Conservation (phyloP, 2,329 filamentous ascomycete species). For the Talaromyces sp. region DNA sequence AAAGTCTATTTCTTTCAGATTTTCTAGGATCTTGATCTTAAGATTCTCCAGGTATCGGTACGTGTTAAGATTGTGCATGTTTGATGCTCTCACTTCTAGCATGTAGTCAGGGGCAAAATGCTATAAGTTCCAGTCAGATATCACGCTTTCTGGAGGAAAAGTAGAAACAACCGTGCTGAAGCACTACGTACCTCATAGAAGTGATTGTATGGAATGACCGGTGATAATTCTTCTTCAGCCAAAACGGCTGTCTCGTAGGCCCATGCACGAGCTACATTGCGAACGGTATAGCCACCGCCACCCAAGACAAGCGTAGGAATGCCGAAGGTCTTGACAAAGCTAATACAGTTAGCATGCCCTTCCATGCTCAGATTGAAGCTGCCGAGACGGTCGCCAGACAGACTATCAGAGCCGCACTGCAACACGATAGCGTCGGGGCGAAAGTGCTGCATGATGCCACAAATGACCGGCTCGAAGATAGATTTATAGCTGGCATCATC, state of each 20-base stretch:
- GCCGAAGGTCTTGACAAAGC: slow-evolving; percentile 63
- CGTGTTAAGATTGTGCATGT: slow-evolving; percentile 68
- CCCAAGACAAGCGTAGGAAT: slow-evolving; percentile 63
- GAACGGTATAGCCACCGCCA: slow-evolving; percentile 66
- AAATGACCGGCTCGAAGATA: slow-evolving; percentile 64
- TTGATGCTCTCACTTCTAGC: slow-evolving; percentile 64
- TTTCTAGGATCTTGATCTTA: slow-evolving; percentile 60
- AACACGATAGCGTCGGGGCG: slow-evolving; percentile 62
- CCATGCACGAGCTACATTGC: slow-evolving; percentile 59
- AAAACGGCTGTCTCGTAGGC: slow-evolving; percentile 69
- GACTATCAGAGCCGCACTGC: slow-evolving; percentile 64
- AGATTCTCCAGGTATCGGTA: slow-evolving; percentile 65
- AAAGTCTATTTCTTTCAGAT: slow-evolving; percentile 58
- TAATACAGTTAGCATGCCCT: slow-evolving; percentile 65
- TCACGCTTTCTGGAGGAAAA: too few relatives aligned
- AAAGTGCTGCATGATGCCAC: slow-evolving; percentile 65
- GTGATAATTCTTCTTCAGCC: slow-evolving; percentile 73
- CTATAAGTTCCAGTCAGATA: slow-evolving; percentile 25
- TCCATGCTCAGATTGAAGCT: slow-evolving; percentile 68
- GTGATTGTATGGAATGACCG: slow-evolving; percentile 89
- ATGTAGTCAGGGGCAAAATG: slow-evolving; percentile 68
- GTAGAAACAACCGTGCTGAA: too few relatives aligned
- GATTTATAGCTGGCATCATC: slow-evolving; percentile 64
- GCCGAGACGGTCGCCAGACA: slow-evolving; percentile 62
- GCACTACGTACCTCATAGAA: slow-evolving; percentile 68